Evolutionary conservation across 176 grass and related monocot species (phyloP).

Genomic region (Cenchrus purpureus): DNA sequence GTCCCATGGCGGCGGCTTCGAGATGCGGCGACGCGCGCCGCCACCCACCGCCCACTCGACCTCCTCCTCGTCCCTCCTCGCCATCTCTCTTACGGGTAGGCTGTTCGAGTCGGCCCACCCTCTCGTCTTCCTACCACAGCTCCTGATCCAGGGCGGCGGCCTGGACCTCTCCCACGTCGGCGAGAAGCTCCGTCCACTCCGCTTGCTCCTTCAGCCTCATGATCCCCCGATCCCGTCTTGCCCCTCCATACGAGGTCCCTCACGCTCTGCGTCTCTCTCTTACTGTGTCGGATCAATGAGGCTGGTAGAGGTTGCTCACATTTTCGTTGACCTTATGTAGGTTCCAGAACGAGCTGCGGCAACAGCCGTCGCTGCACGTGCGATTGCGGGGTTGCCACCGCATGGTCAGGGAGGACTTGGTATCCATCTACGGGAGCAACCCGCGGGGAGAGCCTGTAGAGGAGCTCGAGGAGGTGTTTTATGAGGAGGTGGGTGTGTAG

Average conservation of each 20-base stretch:
- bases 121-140: constrained; percentile 92
- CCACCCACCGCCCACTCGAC: constrained; percentile 33
- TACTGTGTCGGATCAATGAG: constrained; percentile 20
- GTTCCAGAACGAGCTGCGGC: constrained; percentile 95
- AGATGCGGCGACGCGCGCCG: constrained; percentile 68
- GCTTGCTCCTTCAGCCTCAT: constrained; percentile 85
- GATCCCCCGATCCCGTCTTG: constrained; percentile 36
- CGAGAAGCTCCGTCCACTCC: constrained; percentile 96
- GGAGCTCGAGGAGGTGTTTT: constrained; percentile 92
- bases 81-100: constrained; percentile 43
- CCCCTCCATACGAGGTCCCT: constrained; percentile 63
- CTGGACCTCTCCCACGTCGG: constrained; percentile 98
- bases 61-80: constrained; percentile 26
- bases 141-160: constrained; percentile 93
- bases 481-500: constrained; percentile 65
- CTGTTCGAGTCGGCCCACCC: constrained; percentile 69
- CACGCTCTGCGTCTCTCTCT: neutral
- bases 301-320: constrained; percentile 13
- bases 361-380: constrained; percentile 69
- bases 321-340: constrained; percentile 42
- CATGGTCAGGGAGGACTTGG: constrained; percentile 70
- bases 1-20: too few species aligned
- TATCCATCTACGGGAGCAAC: constrained; percentile 77
- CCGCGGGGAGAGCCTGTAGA: constrained; percentile 61
- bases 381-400: constrained; percentile 75